These are phyloP conservation scores for Mayamaea pseudoterrestris DNA, from an alignment of 108 stramenopile species.

Conservation along the genomic window DNA sequence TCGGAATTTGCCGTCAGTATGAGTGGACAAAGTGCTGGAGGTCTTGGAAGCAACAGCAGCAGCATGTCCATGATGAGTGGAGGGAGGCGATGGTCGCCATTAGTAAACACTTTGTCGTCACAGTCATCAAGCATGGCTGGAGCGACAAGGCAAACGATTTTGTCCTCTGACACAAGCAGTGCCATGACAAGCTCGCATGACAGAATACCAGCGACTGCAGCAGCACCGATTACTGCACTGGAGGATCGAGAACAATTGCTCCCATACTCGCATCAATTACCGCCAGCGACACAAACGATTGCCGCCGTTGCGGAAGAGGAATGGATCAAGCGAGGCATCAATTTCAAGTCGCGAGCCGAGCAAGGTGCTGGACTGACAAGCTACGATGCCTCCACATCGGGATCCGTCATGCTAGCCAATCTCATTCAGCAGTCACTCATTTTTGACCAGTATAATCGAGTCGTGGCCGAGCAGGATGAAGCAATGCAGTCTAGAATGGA, in stretches of 20 bases:
- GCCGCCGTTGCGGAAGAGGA: constrained; percentile 73
- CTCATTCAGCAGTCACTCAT: constrained; percentile 49
- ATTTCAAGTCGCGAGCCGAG: constrained; percentile 63
- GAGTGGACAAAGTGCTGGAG: no score
- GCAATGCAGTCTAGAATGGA: constrained; percentile 1
- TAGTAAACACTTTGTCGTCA: no score
- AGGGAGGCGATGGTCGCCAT: no score
- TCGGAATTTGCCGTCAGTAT: constrained; percentile 75
- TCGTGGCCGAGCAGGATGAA: constrained; percentile 11
- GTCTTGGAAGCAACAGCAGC: no score
- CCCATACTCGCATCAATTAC: constrained; percentile 6
- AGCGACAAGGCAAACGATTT: no score
- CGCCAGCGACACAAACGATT: constrained; percentile 43
- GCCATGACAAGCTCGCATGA: no score
- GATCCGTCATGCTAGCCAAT: constrained; percentile 49
- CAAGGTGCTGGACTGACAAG: constrained; percentile 12
- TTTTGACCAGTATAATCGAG: constrained; percentile 75
- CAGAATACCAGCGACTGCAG: no score
- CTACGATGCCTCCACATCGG: constrained; percentile 14
- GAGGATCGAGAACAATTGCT: no score
- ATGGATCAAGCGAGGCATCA: constrained; percentile 76
- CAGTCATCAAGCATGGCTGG: no score
- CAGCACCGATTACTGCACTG: no score
- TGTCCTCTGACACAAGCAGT: no score
- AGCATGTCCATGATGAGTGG: no score